Evolutionary conservation across 257 asterid genomes (phyloP), one percentile per base, ranked within the genome.

Genomic region (Mentha longifolia): DNA sequence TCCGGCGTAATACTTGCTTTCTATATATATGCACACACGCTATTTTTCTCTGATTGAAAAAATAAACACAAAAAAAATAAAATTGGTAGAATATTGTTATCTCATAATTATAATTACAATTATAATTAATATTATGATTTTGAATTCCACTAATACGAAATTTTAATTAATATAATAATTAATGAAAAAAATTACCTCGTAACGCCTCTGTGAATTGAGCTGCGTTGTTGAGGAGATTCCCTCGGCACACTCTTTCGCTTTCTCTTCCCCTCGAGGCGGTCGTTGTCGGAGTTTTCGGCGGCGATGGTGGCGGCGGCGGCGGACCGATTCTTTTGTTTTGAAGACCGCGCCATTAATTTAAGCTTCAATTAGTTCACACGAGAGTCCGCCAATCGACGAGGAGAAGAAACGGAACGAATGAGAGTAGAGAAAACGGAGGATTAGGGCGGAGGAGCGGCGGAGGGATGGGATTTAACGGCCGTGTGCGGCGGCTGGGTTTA

Each of bases 141-240:
- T 9, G 66, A 35, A 60, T 60, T 10, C 28, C 49, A 16, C 10
- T 14, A 4, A 52, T 19, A 5, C 6, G 31, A 9, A 16, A 5
- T 4, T 22, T 22, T 22, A 28, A 14, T 9, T 54, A 54, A 54
- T 54, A 9, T 9, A 17, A 54, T 35, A 54, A 20, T 2, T 45
- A 43, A 42, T 42, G 2, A 60, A 35, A 28, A 8, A 28, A 1
- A 1, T 28, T 71, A 91, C 99, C 99, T 85, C 1, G 99, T 95
- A 14, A 95, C 99, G 14, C 99, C 99, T 16, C 98, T 61, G 73
- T 84, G 91, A 71, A 87, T 71, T 49, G 99, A 95, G 87, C 98
- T 95, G 2, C 99, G 92, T 67, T 67, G 93, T 35, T 85, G 91
- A 2, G 98, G 99, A 47, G 96, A 85, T 3, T 94, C 97, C 22